phyloP scores from a whole-genome alignment of 176 grass and related monocot species.

The Olyra latifolia region DNA sequence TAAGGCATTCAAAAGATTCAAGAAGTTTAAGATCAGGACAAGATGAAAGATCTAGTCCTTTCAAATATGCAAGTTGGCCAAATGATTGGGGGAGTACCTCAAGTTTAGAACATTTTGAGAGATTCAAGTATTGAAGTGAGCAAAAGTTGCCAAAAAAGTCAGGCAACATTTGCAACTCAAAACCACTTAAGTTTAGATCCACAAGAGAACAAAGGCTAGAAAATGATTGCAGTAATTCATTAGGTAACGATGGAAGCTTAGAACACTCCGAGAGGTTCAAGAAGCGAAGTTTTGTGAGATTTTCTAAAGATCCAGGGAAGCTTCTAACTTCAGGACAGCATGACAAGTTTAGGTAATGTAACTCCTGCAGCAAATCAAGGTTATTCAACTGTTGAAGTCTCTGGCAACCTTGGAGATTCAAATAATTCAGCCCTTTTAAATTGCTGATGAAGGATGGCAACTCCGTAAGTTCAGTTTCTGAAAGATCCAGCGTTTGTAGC shows the following conservation, averaged over 20 bases:
- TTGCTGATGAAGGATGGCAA: slow-evolving; percentile 42
- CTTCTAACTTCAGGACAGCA: slow-evolving; percentile 42
- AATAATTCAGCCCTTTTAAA: slow-evolving; percentile 48
- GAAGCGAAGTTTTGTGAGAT: slow-evolving; percentile 38
- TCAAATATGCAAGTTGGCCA: slow-evolving; percentile 37
- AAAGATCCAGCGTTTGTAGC: slow-evolving; percentile 55
- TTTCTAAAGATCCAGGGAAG: slow-evolving; percentile 36
- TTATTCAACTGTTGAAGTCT: slow-evolving; percentile 44
- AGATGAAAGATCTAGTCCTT: slow-evolving; percentile 34
- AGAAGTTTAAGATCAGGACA: slow-evolving; percentile 47
- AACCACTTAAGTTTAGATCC: slow-evolving; percentile 49
- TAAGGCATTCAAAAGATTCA: slow-evolving; percentile 27
- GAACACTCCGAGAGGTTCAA: slow-evolving; percentile 36
- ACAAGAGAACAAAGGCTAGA: slow-evolving; percentile 42
- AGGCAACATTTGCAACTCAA: slow-evolving; percentile 42
- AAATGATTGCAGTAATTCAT: slow-evolving; percentile 44
- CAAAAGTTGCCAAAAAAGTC: slow-evolving; percentile 40
- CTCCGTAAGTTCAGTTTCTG: slow-evolving; percentile 44
- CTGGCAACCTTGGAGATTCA: slow-evolving; percentile 61
- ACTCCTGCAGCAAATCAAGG: slow-evolving; percentile 33
- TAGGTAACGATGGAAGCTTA: slow-evolving; percentile 39
- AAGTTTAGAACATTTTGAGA: slow-evolving; percentile 56
- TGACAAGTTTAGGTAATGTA: slow-evolving; percentile 45
- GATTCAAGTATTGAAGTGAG: slow-evolving; percentile 48
- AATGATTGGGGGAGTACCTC: slow-evolving; percentile 40